Percentiles rank a stretch among this genome's conserved stretches.
Conservation (phyloP, 2,329 filamentous ascomycete species). For the Arthrobotrys pseudoclavata region DNA sequence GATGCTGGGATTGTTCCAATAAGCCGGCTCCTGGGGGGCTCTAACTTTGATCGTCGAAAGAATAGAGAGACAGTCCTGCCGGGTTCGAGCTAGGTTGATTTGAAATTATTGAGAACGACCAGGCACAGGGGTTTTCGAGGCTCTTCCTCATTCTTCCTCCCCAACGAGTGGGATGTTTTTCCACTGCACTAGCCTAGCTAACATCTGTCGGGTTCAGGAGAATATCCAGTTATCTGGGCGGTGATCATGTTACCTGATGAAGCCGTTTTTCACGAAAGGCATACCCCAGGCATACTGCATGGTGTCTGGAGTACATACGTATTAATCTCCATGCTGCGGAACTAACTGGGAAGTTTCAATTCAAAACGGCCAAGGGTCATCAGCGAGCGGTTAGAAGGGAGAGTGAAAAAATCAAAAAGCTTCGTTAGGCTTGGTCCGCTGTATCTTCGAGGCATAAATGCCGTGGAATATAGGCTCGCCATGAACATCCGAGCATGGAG, state of each 20-base stretch:
- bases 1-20: slow-evolving; percentile 53
- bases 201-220: slow-evolving; percentile 43
- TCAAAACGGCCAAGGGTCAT: slow-evolving; percentile 27
- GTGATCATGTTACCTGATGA: slow-evolving; percentile 39
- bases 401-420: slow-evolving; percentile 24
- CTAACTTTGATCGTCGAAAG: slow-evolving; percentile 45
- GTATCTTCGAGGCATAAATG: slow-evolving; percentile 48
- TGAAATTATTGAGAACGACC: slow-evolving; percentile 58
- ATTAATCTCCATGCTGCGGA: slow-evolving; percentile 35
- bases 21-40: slow-evolving; percentile 49
- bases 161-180: slow-evolving; percentile 45
- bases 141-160: slow-evolving; percentile 34
- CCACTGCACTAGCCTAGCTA: slow-evolving; percentile 14
- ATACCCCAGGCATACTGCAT: slow-evolving; percentile 21
- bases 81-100: slow-evolving; percentile 52
- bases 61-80: slow-evolving; percentile 32
- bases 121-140: slow-evolving; percentile 43
- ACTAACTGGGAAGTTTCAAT: slow-evolving; percentile 48
- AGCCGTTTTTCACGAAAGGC: slow-evolving; percentile 32
- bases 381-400: slow-evolving; percentile 30
- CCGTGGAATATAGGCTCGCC: slow-evolving; percentile 43
- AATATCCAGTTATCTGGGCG: slow-evolving; percentile 32
- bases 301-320: slow-evolving; percentile 22
- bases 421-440: slow-evolving; percentile 36
- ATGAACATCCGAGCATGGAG: slow-evolving; percentile 49